phyloP scores from a whole-genome alignment of 2,329 filamentous ascomycete species.

The Paraphaeosphaeria minitans region DNA sequence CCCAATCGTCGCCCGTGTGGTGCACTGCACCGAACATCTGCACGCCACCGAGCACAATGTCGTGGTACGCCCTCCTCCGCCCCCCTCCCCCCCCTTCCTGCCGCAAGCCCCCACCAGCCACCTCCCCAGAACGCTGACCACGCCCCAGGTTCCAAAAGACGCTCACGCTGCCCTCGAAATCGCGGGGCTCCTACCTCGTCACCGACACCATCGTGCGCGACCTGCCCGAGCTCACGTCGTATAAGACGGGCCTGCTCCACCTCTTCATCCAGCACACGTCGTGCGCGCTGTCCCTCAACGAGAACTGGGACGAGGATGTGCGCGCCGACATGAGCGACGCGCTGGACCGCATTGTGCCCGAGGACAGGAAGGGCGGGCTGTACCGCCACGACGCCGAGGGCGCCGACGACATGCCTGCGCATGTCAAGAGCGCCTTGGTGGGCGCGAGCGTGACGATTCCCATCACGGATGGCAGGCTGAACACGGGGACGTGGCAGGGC shows the following conservation, averaged over 20 bases:
- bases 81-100: background rate
- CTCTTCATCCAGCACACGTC: constrained; percentile 96
- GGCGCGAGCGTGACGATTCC: constrained; percentile 90
- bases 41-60: constrained; percentile 31
- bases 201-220: constrained; percentile 73
- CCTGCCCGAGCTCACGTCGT: constrained; percentile 79
- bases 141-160: constrained; percentile 71
- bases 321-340: constrained; percentile 92
- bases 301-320: constrained; percentile 90
- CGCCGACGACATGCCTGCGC: constrained; percentile 91
- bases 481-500: constrained; percentile 77
- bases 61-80: constrained; percentile 41
- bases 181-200: constrained; percentile 86
- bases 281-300: constrained; percentile 88
- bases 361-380: constrained; percentile 66
- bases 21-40: constrained; percentile 38
- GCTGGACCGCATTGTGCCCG: constrained; percentile 85
- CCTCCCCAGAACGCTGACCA: background rate
- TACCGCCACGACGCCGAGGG: constrained; percentile 91
- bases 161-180: constrained; percentile 75
- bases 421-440: constrained; percentile 89
- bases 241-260: constrained; percentile 76
- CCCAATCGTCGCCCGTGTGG: constrained; percentile 23
- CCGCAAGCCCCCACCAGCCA: no score
- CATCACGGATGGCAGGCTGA: constrained; percentile 82